A percentile compares a stretch with the other conserved stretches of the same genome.
These are phyloP conservation scores for Sesbania bispinosa DNA, from an alignment of 306 rosid species.

Conservation along the genomic window DNA sequence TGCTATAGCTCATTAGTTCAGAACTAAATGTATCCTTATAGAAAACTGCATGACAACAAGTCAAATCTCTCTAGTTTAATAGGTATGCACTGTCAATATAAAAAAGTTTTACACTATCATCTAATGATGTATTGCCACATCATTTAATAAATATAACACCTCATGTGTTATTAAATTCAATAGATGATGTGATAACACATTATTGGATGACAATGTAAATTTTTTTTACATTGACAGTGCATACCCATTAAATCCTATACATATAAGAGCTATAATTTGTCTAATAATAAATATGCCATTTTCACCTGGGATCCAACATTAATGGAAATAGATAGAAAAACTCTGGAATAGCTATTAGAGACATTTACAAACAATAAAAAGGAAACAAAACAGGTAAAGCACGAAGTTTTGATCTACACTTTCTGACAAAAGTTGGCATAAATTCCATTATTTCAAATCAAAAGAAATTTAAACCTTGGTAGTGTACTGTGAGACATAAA, in stretches of 20 bases:
- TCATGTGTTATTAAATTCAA: no score
- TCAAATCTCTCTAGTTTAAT: no score
- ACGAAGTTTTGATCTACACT: neutral
- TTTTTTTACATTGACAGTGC: no score
- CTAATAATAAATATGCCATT: neutral
- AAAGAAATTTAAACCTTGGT: conserved; percentile 7
- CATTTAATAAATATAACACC: no score
- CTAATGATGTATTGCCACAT: no score
- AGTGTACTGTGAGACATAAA: neutral
- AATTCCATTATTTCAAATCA: neutral
- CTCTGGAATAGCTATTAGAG: neutral
- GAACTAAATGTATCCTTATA: neutral
- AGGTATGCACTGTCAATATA: no score
- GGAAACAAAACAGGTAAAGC: neutral
- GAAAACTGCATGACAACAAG: neutral
- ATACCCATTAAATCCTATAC: no score
- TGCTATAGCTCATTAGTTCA: neutral
- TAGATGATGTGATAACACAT: no score
- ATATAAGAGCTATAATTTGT: neutral
- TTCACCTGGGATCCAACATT: neutral
- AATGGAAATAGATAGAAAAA: neutral
- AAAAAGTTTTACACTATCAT: no score
- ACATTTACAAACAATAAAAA: neutral
- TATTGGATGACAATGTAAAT: no score
- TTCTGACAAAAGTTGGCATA: conserved; percentile 17